Base-by-base conservation (phyloP, 345 rosid species). In the Microcos paniculata region DNA sequence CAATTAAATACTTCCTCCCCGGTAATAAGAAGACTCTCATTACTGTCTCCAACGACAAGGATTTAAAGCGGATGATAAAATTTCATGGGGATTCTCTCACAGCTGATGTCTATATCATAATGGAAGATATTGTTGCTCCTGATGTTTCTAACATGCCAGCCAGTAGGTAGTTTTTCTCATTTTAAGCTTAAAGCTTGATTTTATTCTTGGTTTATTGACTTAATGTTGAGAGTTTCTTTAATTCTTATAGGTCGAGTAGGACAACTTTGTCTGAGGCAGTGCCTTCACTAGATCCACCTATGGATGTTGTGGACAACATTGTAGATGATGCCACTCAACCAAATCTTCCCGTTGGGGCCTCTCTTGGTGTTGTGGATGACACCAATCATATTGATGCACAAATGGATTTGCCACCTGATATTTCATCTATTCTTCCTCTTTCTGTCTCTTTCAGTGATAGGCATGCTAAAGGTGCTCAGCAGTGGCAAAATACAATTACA, bases 401-500 rank as follows among this genome's bases (percentile, higher is more conserved):
- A 8, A 55, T 64, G 24, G 63, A 40, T 40, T 23, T 51, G 35
- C 86, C 87, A 5, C 76, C 80, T 0, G 97, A 89, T 30, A 78
- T 90, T 49, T 85, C 94, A 19, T 84, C 92, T 16, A 62, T 86
- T 62, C 76, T 87, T 73, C 81, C 94, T 43, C 83, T 78, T 45
- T 66, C 81, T 40, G 79, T 77, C 80, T 79, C 88, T 16, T 82
- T 70, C 35, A 84, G 76, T 67, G 94, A 89, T 79, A 89, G 88
- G 82, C 85, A 88, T 77, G 88, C 83, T 59, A 91, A 90, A 73
- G 88, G 86, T 80, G 93, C 94, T 19, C 93, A 88, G 80, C 96
- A 88, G 73, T 95, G 99, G 98, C 98, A 95, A 86, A 85, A 88
- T 85, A 87, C 93, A 33, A 93, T 93, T 64, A 93, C 97, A 33